A percentile compares a stretch with the other conserved stretches of the same genome.
phyloP scores from a whole-genome alignment of 306 rosid species.

The Corylus heterophylla region DNA sequence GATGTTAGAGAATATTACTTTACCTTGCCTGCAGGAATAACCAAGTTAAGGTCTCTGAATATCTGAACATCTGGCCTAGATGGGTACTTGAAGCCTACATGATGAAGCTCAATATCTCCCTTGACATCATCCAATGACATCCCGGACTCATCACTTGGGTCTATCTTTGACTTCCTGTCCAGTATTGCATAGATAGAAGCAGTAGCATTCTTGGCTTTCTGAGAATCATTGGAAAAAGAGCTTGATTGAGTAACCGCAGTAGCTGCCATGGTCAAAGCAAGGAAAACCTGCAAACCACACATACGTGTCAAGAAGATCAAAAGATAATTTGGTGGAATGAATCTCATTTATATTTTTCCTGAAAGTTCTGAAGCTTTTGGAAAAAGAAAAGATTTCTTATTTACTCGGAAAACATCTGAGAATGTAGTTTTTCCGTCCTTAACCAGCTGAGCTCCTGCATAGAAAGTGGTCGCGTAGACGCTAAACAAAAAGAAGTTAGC shows the following conservation, averaged over 20 bases:
- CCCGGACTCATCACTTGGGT: conserved; percentile 69
- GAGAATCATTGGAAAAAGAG: conserved; percentile 56
- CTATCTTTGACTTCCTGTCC: conserved; percentile 58
- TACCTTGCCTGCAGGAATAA: conserved; percentile 81
- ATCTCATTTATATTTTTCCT: background rate
- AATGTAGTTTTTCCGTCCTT: conserved; percentile 52
- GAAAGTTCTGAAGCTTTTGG: background rate
- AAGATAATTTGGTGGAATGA: background rate
- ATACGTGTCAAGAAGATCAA: background rate
- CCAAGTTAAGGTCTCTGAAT: conserved; percentile 63
- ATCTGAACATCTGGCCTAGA: conserved; percentile 75
- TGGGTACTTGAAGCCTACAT: conserved; percentile 73
- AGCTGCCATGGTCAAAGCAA: conserved; percentile 86
- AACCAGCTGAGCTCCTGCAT: conserved; percentile 72
- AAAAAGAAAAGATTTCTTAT: background rate
- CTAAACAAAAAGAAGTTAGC: conserved; percentile 62
- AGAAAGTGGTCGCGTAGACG: conserved; percentile 78
- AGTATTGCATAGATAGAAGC: conserved; percentile 64
- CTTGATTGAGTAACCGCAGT: conserved; percentile 63
- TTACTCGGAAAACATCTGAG: conserved; percentile 63
- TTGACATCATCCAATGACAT: conserved; percentile 48
- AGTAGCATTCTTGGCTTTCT: conserved; percentile 60
- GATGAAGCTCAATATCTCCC: conserved; percentile 64
- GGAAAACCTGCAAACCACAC: conserved; percentile 65
- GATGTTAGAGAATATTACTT: background rate